phyloP scores from a whole-genome alignment of 2,329 filamentous ascomycete species.

The Epichloe sylvatica region DNA sequence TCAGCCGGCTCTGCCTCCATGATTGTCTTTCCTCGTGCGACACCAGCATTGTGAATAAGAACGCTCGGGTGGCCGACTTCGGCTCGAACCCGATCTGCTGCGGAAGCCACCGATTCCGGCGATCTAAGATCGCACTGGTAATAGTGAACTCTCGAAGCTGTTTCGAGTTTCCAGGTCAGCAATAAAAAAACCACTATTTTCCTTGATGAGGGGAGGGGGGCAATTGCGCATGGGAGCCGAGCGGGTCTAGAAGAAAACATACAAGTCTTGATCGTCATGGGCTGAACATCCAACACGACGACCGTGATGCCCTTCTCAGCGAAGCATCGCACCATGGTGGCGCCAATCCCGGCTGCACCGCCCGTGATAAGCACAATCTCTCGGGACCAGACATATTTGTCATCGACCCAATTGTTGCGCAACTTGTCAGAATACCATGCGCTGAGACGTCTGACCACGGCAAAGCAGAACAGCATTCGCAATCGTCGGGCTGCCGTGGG shows the following conservation, averaged over 20 bases:
- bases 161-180: neutral
- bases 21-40: constrained; percentile 47
- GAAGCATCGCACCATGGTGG: constrained; percentile 49
- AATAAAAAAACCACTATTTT: neutral
- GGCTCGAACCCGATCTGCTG: constrained; percentile 37
- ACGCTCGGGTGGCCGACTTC: constrained; percentile 52
- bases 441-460: constrained; percentile 15
- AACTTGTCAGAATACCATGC: constrained; percentile 20
- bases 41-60: constrained; percentile 59
- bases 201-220: neutral
- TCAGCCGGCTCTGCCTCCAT: constrained; percentile 43
- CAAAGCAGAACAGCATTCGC: constrained; percentile 18
- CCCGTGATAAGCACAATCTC: constrained; percentile 65
- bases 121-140: constrained; percentile 59
- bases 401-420: constrained; percentile 22
- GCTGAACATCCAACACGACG: constrained; percentile 56
- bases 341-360: constrained; percentile 61
- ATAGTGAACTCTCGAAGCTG: constrained; percentile 43
- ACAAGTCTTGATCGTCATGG: constrained; percentile 39
- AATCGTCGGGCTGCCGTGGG: constrained; percentile 37
- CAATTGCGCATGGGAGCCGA: no score
- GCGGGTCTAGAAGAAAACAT: constrained; percentile 10
- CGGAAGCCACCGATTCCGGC: constrained; percentile 34
- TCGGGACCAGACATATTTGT: constrained; percentile 47
- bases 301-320: constrained; percentile 51